Conservation (phyloP, 805 yeast genomes). For the Candida sonorensis region DNA sequence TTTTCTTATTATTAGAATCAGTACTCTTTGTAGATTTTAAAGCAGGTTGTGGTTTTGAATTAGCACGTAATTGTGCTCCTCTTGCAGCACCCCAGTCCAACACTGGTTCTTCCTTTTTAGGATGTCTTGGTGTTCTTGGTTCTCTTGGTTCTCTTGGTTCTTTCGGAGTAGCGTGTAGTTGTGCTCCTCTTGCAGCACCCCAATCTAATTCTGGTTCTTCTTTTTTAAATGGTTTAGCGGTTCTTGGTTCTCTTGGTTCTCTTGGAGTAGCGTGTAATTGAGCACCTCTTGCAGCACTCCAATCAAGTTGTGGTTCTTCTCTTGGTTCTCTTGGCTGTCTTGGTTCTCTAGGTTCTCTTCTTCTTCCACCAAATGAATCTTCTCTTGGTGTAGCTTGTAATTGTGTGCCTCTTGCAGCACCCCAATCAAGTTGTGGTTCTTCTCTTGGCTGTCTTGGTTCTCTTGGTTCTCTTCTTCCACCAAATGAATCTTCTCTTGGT, state of each 20-base stretch:
- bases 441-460: slow-evolving; percentile 20
- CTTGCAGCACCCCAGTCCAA: slow-evolving; percentile 38
- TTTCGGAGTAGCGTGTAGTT: slow-evolving; percentile 19
- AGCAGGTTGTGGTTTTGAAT: slow-evolving; percentile 6
- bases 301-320: slow-evolving; percentile 46
- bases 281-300: slow-evolving; percentile 32
- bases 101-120: slow-evolving; percentile 1
- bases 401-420: slow-evolving; percentile 23
- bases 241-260: slow-evolving; percentile 10
- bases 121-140: slow-evolving; percentile 38
- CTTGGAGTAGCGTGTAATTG: slow-evolving; percentile 18
- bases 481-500: slow-evolving; percentile 21
- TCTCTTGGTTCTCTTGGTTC: slow-evolving; percentile 18
- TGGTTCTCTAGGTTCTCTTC: slow-evolving; percentile 22
- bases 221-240: too few relatives aligned
- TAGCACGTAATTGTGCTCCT: too few relatives aligned
- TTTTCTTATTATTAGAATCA: too few relatives aligned
- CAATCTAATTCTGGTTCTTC: slow-evolving; percentile 50
- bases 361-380: slow-evolving; percentile 23
- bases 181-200: slow-evolving; percentile 29
- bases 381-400: slow-evolving; percentile 15
- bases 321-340: slow-evolving; percentile 30
- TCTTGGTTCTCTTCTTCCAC: slow-evolving; percentile 33
- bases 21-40: slow-evolving; percentile 5
- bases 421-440: slow-evolving; percentile 44